Conservation (phyloP, 148 eudicot species). For the Dianthus caryophyllus region DNA sequence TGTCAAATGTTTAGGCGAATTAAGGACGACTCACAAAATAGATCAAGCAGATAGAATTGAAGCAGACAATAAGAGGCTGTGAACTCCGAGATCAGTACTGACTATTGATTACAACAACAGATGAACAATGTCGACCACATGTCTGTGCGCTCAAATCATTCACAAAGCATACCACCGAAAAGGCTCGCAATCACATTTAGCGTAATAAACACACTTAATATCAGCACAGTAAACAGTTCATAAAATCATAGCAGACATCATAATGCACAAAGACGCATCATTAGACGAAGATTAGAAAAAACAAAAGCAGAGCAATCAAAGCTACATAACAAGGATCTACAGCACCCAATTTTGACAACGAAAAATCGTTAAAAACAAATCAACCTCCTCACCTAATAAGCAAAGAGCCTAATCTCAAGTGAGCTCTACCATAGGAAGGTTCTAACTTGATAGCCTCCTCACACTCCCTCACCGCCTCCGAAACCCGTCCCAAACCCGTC, state of each 20-base stretch:
- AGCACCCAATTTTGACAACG: neutral
- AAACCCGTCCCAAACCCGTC: too few relatives aligned
- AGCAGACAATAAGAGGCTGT: slow-evolving; percentile 3
- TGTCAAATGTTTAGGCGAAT: neutral
- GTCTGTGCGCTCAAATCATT: slow-evolving; percentile 17
- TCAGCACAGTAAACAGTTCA: neutral
- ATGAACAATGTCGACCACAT: neutral
- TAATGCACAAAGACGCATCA: slow-evolving; percentile 10
- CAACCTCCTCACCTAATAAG: slow-evolving; percentile 58
- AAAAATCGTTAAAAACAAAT: neutral
- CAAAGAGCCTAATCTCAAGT: slow-evolving; percentile 67
- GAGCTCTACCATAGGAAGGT: slow-evolving; percentile 61
- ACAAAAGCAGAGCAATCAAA: neutral
- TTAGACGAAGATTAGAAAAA: neutral
- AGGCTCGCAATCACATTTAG: too few relatives aligned
- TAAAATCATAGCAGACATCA: neutral
- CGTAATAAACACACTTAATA: too few relatives aligned
- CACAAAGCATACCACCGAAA: slow-evolving; percentile 12
- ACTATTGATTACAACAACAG: neutral
- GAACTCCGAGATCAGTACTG: slow-evolving; percentile 9
- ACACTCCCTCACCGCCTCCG: slow-evolving; percentile 79
- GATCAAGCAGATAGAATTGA: slow-evolving; percentile 4
- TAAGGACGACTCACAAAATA: neutral
- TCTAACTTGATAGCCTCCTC: slow-evolving; percentile 78
- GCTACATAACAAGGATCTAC: slow-evolving; percentile 8